Base-by-base conservation (phyloP, 768 basidiomycete genomes). In the Naganishia friedmannii region DNA sequence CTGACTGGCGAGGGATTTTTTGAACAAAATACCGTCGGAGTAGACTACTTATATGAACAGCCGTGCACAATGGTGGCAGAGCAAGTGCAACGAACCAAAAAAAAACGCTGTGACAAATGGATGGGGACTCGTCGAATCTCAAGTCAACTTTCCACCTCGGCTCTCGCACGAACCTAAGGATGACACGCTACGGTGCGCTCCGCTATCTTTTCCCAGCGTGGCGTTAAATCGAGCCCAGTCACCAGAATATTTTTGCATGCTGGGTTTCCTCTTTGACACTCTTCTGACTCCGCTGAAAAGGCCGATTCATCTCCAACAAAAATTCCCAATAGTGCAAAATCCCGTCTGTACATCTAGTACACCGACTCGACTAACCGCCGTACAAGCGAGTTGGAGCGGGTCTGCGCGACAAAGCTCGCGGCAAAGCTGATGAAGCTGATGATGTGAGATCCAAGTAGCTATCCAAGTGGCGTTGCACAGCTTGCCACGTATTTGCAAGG, bases 221-320 rank as follows among this genome's bases (percentile, higher is more conserved):
- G 60, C 60, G 60, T 63, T 63, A 63, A 29, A 63, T 9, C 60
- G 60, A 63, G 39, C 26, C 23, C 57, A 58, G 57, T 37, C 34
- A 58, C 60, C 60, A 63, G 21, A 45, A 58, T 58, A 34, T 58
- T 63, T 42, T 37, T 34, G 7, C 42, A 1, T 31, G 48, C 57
- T 34, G 31, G 34, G 5, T 23, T 37, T 23, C 34, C 10, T 7
- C 42, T 42, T 42, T 42, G 9, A 2, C 2, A 15, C 42, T 37
- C 57, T 34, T 58, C 34, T 58, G 57, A 23, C 17, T 37, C 37
- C n/a, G n/a, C n/a, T 23, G 34, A 21, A 28, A n/a, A 37, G 15
- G 48, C 48, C 48, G 48, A 51, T 26, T 21, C 48, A 51, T n/a
- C 48, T 51, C 23, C 48, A 51, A 26, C 48, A 51, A 51, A 42